Conservation (phyloP, 352 stramenopile species). For the Phytophthora sansomeana region DNA sequence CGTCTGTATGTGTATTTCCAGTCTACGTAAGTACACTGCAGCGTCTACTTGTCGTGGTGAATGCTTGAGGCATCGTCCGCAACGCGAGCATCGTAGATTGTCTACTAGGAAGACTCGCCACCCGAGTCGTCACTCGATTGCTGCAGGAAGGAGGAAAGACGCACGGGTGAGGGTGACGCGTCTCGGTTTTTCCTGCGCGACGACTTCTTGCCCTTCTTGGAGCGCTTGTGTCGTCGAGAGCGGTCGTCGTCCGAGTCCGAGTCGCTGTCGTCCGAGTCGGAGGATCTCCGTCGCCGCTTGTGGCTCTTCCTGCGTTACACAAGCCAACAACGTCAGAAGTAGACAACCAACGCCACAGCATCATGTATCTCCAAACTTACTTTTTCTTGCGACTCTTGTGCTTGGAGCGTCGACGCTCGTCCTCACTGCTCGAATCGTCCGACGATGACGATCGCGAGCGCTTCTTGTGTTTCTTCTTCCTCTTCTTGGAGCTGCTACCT, state of each 20-base stretch:
- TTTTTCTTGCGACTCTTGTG: slow-evolving; percentile 84
- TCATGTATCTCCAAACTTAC: slow-evolving; percentile 38
- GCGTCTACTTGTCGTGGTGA: neutral
- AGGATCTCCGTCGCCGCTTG: slow-evolving; percentile 63
- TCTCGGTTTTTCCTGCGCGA: slow-evolving; percentile 50
- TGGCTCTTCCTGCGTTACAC: slow-evolving; percentile 57
- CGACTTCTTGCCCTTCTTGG: slow-evolving; percentile 54
- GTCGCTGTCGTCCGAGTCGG: slow-evolving; percentile 48
- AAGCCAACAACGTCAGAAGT: slow-evolving; percentile 22
- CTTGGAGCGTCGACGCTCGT: slow-evolving; percentile 52
- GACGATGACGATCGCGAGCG: slow-evolving; percentile 60
- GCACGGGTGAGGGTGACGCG: slow-evolving; percentile 67
- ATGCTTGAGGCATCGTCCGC: neutral
- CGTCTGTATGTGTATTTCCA: slow-evolving; percentile 20
- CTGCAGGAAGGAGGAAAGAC: slow-evolving; percentile 94
- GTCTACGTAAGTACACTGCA: slow-evolving; percentile 21
- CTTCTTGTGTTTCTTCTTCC: slow-evolving; percentile 85
- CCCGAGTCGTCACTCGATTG: slow-evolving; percentile 46
- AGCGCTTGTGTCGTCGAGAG: slow-evolving; percentile 42
- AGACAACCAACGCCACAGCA: neutral
- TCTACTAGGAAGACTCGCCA: slow-evolving; percentile 28
- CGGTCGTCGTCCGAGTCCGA: slow-evolving; percentile 40
- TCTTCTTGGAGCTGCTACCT: slow-evolving; percentile 75
- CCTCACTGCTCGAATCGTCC: slow-evolving; percentile 62
- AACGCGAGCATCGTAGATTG: slow-evolving; percentile 5